Conservation (phyloP, 1,284 basidiomycete species). For the Leccinum pachyderme region DNA sequence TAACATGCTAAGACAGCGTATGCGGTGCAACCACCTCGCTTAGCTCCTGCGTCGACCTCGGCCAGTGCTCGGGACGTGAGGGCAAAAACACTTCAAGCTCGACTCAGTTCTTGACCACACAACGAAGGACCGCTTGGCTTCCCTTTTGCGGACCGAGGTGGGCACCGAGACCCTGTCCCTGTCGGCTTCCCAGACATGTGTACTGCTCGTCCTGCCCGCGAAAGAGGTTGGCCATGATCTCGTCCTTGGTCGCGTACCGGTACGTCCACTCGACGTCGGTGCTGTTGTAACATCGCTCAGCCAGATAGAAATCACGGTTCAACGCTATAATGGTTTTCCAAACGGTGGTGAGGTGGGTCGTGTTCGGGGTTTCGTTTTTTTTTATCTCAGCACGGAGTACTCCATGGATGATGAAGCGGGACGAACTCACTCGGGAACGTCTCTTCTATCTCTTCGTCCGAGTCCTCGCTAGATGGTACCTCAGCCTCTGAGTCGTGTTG, state of each 20-base stretch:
- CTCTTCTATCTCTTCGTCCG: slow-evolving; percentile 15
- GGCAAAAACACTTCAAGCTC: slow-evolving; percentile 5
- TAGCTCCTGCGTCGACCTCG: slow-evolving; percentile 5
- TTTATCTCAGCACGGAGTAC: slow-evolving; percentile 10
- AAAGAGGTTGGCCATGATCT: slow-evolving; percentile 30
- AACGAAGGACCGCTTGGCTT: slow-evolving; percentile 1
- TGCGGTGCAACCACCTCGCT: slow-evolving; percentile 1
- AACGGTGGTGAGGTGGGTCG: neutral
- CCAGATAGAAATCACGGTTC: slow-evolving; percentile 25
- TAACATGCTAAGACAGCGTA: neutral
- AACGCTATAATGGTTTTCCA: slow-evolving; percentile 12
- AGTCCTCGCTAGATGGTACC: slow-evolving; percentile 15
- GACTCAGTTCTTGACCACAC: slow-evolving; percentile 9
- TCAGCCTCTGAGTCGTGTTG: slow-evolving; percentile 8
- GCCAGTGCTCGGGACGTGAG: neutral
- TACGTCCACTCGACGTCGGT: slow-evolving; percentile 25
- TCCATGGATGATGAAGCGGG: neutral
- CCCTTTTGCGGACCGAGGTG: neutral
- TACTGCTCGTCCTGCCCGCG: slow-evolving; percentile 18
- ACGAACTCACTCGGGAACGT: slow-evolving; percentile 29
- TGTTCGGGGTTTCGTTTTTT: neutral
- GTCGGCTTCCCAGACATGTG: neutral
- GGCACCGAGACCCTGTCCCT: neutral
- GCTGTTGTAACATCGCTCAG: slow-evolving; percentile 1
- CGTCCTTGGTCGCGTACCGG: slow-evolving; percentile 32